Base-by-base conservation (phyloP, 2,329 filamentous ascomycete genomes). In the Fusarium devonianum region DNA sequence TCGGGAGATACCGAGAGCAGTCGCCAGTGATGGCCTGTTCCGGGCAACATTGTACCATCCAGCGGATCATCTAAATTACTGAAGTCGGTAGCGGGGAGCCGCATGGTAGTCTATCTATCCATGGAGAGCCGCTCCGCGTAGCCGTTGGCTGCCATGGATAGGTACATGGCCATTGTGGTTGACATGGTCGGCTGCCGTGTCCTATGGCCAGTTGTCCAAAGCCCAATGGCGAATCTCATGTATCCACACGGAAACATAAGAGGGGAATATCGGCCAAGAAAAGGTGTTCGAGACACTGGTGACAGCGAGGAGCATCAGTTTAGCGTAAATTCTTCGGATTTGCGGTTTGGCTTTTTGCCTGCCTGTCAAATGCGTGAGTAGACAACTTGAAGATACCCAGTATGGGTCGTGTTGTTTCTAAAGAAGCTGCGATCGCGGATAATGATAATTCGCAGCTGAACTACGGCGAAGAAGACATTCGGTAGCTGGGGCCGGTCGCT, bases 1-100 rank as follows among this genome's bases (percentile, higher is more conserved):
- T 60, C 62, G 62, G 62, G 56, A 61, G 53, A 53, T 65, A 40
- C 62, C 62, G 62, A 65, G 46, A 36, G 47, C 42, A 58, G 51
- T 25, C 42, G 44, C 43, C 53, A 40, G 42, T 21, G 40, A 37
- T 49, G 17, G 33, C 39, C 45, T 18, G 34, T 43, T 49, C 37
- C 36, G 29, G 26, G 54, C 51, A 48, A 36, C 28, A 42, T 38
- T 32, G 51, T 51, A 28, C 37, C 34, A 34, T 37, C 36, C 41
- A 28, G 34, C 51, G 39, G 47, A 58, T 49, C 33, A 49, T 55
- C 29, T 38, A 41, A 34, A 35, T 38, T 33, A 34, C 43, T 21
- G 18, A 44, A 40, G 42, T 49, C 37, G 23, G 29, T 21, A 37
- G 19, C 29, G 38, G 33, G 26, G 34, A 39, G 28, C 36, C 41